These are phyloP conservation scores for Prunus dulcis DNA, from an alignment of 306 rosid species.

Conservation along the genomic window DNA sequence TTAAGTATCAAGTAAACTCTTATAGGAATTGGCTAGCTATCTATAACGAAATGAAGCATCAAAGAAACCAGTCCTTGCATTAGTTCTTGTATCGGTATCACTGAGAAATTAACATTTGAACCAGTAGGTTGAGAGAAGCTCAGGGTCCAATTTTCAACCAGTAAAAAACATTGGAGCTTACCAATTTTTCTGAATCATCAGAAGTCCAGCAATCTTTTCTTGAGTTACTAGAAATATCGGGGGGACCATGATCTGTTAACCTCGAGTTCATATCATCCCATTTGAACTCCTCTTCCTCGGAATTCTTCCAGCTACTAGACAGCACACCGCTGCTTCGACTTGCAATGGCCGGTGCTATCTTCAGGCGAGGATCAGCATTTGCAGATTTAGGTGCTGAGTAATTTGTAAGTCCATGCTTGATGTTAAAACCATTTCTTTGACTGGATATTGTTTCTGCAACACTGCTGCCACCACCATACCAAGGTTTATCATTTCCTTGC, in stretches of 20 bases:
- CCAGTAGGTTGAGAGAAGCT: neutral
- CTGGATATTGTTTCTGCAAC: conserved; percentile 44
- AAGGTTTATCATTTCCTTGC: conserved; percentile 54
- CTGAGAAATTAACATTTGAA: neutral
- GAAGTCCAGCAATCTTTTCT: conserved; percentile 50
- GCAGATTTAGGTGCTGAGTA: conserved; percentile 50
- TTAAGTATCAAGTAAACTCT: neutral
- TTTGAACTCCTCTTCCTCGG: conserved; percentile 87
- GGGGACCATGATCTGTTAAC: conserved; percentile 38
- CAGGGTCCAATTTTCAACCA: conserved; percentile 10
- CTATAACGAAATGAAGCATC: neutral
- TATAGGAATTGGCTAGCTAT: neutral
- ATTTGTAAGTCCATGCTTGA: conserved; percentile 46
- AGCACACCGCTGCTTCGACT: conserved; percentile 34
- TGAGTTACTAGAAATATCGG: conserved; percentile 41
- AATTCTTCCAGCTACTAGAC: conserved; percentile 77
- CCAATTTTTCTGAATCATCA: conserved; percentile 68
- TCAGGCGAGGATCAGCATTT: conserved; percentile 42
- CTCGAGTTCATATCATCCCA: conserved; percentile 79
- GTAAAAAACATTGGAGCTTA: conserved; percentile 36
- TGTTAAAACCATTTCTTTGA: conserved; percentile 65
- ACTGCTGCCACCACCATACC: conserved; percentile 48
- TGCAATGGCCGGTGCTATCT: conserved; percentile 38
- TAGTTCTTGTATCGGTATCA: neutral
- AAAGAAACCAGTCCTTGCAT: neutral